These are phyloP conservation scores for Claviceps sp. DNA, from an alignment of 2,329 filamentous ascomycete species.

Conservation along the genomic window DNA sequence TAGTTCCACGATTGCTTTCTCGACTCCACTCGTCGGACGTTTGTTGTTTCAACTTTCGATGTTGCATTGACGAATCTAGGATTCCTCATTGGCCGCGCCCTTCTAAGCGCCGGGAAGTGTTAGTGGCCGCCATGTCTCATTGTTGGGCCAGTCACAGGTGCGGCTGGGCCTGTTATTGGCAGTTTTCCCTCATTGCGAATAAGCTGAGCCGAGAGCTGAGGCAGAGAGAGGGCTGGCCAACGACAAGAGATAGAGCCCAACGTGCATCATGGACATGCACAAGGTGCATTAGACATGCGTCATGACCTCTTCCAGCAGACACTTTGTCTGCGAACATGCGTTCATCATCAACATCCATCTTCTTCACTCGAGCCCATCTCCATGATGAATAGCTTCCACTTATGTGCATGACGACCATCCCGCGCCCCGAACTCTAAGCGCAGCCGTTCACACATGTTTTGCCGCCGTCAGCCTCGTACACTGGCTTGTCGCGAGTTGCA, in stretches of 20 bases:
- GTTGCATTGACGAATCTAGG: not conserved
- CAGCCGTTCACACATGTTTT: constrained; percentile 3
- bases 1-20: too few species aligned
- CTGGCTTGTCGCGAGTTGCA: constrained; percentile 8
- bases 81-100: constrained; percentile 3
- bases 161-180: not conserved
- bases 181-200: not conserved
- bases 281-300: not conserved
- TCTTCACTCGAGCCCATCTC: not conserved
- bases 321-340: not conserved
- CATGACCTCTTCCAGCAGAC: not conserved
- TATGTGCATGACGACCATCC: not conserved
- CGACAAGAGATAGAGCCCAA: not conserved
- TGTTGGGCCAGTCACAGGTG: constrained; percentile 6
- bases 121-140: constrained; percentile 3
- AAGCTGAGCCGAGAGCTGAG: not conserved
- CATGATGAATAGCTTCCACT: not conserved
- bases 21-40: too few species aligned
- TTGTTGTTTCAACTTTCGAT: too few species aligned
- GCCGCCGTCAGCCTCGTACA: constrained; percentile 7
- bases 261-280: not conserved
- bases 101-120: constrained; percentile 14
- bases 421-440: constrained; percentile 6
- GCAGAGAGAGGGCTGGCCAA: not conserved
- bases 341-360: not conserved